Percentiles rank a stretch among this genome's conserved stretches.
phyloP scores from a whole-genome alignment of 23 red algal genomes.

The Cyanidiococcus yangmingshanensis region DNA sequence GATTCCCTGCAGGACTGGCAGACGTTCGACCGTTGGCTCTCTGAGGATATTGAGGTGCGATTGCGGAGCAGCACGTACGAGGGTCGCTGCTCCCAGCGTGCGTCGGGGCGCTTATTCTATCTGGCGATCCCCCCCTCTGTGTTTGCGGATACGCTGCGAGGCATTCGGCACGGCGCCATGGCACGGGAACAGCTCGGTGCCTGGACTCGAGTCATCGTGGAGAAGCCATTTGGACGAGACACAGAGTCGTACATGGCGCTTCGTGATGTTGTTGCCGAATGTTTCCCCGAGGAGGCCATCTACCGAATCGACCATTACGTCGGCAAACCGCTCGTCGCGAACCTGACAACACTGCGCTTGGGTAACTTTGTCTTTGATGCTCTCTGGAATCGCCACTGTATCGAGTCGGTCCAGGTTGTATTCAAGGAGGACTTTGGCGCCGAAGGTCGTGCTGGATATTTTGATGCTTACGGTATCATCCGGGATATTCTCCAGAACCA shows the following conservation, averaged over 20 bases:
- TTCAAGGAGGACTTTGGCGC: slow-evolving; percentile 99
- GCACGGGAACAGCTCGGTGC: slow-evolving; percentile 20
- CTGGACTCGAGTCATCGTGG: slow-evolving; percentile 86
- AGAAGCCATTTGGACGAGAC: slow-evolving; percentile 92
- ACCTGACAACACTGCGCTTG: slow-evolving; percentile 73
- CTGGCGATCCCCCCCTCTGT: slow-evolving; percentile 89
- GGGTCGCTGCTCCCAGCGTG: slow-evolving; percentile 12
- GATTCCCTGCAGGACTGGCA: slow-evolving; percentile 40
- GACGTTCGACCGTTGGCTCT: slow-evolving; percentile 24
- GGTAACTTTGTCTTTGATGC: slow-evolving; percentile 84
- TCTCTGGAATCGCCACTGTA: slow-evolving; percentile 84
- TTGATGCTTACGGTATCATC: slow-evolving; percentile 86
- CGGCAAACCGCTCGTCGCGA: slow-evolving; percentile 51
- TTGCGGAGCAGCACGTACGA: slow-evolving; percentile 19
- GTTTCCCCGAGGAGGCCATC: slow-evolving; percentile 66
- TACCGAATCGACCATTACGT: slow-evolving; percentile 95
- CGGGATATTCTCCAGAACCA: slow-evolving; percentile 99
- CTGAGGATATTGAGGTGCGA: slow-evolving; percentile 31
- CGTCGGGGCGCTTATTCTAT: slow-evolving; percentile 77
- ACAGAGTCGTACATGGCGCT: slow-evolving; percentile 63
- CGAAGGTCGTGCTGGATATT: slow-evolving; percentile 89
- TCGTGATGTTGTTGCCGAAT: slow-evolving; percentile 27
- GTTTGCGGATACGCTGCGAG: slow-evolving; percentile 43
- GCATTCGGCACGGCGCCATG: slow-evolving; percentile 34
- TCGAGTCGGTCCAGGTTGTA: slow-evolving; percentile 58